Conservation (phyloP, 2,329 filamentous ascomycete species). For the Xylariaceae sp. region DNA sequence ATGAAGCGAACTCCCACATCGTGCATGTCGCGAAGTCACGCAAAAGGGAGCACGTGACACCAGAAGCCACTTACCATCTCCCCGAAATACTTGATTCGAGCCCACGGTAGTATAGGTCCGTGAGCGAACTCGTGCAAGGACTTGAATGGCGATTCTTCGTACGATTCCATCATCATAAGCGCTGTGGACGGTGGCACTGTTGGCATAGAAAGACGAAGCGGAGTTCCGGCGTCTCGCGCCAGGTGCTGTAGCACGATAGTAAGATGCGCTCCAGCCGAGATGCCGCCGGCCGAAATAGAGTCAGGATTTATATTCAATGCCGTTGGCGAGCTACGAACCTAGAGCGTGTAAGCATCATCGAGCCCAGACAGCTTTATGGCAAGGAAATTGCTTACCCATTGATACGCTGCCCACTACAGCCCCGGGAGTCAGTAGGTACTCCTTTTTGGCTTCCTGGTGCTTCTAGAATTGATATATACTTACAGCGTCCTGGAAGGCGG, state of each 20-base stretch:
- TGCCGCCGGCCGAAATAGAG: slow-evolving; percentile 36
- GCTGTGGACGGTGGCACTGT: slow-evolving; percentile 30
- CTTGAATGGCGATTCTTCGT: slow-evolving; percentile 32
- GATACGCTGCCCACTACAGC: slow-evolving; percentile 34
- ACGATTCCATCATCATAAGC: slow-evolving; percentile 27
- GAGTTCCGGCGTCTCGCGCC: slow-evolving; percentile 35
- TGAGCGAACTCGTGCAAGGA: slow-evolving; percentile 34
- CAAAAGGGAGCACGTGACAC: no score
- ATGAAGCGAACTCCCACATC: no score
- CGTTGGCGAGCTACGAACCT: slow-evolving; percentile 26
- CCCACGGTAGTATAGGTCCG: slow-evolving; percentile 34
- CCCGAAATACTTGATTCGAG: slow-evolving; percentile 33
- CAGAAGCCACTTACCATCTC: no score
- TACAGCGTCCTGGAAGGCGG: slow-evolving; percentile 35
- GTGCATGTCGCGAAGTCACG: no score
- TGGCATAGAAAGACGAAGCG: slow-evolving; percentile 33
- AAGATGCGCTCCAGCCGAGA: slow-evolving; percentile 37
- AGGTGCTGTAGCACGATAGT: slow-evolving; percentile 34
- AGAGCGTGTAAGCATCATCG: background rate
- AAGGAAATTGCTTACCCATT: slow-evolving; percentile 31
- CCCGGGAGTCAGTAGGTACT: no score
- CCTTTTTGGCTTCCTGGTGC: no score
- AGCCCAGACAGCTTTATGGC: background rate
- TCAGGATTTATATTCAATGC: slow-evolving; percentile 29
- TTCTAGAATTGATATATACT: no score